Evolutionary conservation across 2,329 filamentous ascomycete species (phyloP).

Genomic region (Phoma sp.): DNA sequence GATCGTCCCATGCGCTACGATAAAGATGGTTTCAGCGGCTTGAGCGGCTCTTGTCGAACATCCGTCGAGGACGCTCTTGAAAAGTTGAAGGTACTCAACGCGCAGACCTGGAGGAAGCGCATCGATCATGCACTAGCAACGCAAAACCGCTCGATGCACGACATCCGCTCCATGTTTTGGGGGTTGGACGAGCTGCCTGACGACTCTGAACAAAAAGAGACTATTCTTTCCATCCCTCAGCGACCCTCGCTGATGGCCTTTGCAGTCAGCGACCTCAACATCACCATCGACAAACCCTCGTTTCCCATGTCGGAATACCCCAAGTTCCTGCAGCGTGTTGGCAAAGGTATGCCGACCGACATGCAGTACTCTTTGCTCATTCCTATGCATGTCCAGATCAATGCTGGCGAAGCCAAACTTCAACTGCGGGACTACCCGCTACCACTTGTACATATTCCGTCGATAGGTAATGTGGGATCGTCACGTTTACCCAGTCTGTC

Average conservation of each 20-base stretch:
- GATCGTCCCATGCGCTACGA: constrained; percentile 69
- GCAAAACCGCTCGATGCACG: constrained; percentile 76
- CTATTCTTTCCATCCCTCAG: constrained; percentile 82
- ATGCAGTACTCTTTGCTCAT: constrained; percentile 90
- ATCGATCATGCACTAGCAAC: constrained; percentile 78
- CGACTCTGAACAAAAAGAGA: constrained; percentile 82
- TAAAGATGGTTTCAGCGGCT: constrained; percentile 73
- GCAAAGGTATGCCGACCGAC: constrained; percentile 94
- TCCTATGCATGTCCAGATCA: constrained; percentile 86
- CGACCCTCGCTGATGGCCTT: constrained; percentile 83
- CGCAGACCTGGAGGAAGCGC: constrained; percentile 88
- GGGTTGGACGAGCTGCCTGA: constrained; percentile 81
- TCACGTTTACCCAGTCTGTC: constrained; percentile 80
- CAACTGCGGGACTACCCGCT: constrained; percentile 91
- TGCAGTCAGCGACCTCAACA: constrained; percentile 81
- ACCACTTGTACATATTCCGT: constrained; percentile 87
- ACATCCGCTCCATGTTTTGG: constrained; percentile 80
- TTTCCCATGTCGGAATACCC: constrained; percentile 84
- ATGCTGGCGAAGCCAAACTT: constrained; percentile 88
- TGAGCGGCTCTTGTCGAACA: constrained; percentile 75
- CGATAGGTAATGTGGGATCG: constrained; percentile 79
- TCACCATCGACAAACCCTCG: constrained; percentile 88
- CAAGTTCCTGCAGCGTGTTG: constrained; percentile 82
- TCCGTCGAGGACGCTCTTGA: constrained; percentile 77
- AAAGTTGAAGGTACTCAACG: constrained; percentile 79